Base-by-base conservation (phyloP, 1,284 basidiomycete genomes). In the Laetiporus sulphureus region DNA sequence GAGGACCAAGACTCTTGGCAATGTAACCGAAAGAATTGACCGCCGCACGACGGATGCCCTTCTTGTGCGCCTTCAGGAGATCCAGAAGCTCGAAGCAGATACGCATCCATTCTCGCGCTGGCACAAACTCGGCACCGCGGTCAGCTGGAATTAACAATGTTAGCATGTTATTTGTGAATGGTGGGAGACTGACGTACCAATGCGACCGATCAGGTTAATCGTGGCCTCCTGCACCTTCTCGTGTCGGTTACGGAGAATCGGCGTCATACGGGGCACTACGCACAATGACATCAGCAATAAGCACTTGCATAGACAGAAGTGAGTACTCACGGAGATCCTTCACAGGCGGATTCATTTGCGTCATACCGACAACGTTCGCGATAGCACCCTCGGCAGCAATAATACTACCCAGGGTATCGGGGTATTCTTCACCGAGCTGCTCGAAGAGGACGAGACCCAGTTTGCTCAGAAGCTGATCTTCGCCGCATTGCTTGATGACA, bases 21-120 rank as follows among this genome's bases (percentile, higher is more conserved):
- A 99, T 99, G 58, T 99, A 99, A 56, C 96, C 96, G 54, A 99
- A 99, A 3, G 94, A 97, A 72, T 99, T 99, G 67, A 99, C 95
- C 13, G 95, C 94, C 0, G 96, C 96, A 63, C 95, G 90, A 43
- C 96, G 87, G 58, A 99, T 99, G 27, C 91, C 94, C 68, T 97
- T 97, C 72, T 99, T 99, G 71, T 99, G 96, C 6, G 96, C 96
- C 64, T 99, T 99, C 56, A 99, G 76, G 32, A 99, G 72, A 59
- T 99, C 96, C 37, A 99, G 77, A 30, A 99, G 71, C 64, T 99
- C 96, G 65, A 99, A 99, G 63, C 96, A 99, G 63, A 99, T 99
- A 58, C 96, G 86, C 96, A 99, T 99, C 95, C 95, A 99, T 67
- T 99, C 96, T 59, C 95, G 82, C 18, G 96, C 95, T 21, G 93